Evolutionary conservation across 495 filamentous ascomycete species (phyloP).

Genomic region (Hyaloscypha variabilis): DNA sequence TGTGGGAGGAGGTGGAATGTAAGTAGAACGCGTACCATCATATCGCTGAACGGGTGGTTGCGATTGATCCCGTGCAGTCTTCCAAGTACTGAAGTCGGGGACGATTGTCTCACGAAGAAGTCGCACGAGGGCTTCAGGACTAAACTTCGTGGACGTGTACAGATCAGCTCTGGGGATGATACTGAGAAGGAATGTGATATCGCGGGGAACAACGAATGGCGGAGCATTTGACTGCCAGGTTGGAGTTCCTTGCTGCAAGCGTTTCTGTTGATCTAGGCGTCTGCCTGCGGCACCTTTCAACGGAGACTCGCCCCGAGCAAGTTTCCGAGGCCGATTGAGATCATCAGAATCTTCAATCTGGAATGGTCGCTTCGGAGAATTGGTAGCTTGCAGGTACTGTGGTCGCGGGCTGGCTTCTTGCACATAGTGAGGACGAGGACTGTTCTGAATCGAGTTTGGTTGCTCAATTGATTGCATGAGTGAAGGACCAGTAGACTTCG

Average conservation of each 20-base stretch:
- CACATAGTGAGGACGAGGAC: slow-evolving; percentile 44
- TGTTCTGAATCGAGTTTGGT: slow-evolving; percentile 51
- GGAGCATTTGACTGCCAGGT: slow-evolving; percentile 35
- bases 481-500: slow-evolving; percentile 45
- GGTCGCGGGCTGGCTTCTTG: slow-evolving; percentile 48
- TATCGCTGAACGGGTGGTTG: slow-evolving; percentile 22
- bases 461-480: slow-evolving; percentile 55
- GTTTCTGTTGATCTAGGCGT: slow-evolving; percentile 77
- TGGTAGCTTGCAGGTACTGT: slow-evolving; percentile 53
- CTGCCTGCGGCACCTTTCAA: slow-evolving; percentile 84
- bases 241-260: slow-evolving; percentile 51
- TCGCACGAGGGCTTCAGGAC: slow-evolving; percentile 69
- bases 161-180: slow-evolving; percentile 77
- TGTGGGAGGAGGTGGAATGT: slow-evolving; percentile 17
- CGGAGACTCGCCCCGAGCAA: slow-evolving; percentile 80
- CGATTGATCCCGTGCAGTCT: slow-evolving; percentile 25
- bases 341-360: slow-evolving; percentile 34
- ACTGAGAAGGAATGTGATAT: slow-evolving; percentile 79
- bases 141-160: slow-evolving; percentile 68
- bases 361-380: slow-evolving; percentile 77
- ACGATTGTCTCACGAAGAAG: slow-evolving; percentile 69
- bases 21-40: slow-evolving; percentile 25
- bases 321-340: slow-evolving; percentile 71
- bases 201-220: slow-evolving; percentile 67
- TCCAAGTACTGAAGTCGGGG: slow-evolving; percentile 49